These are phyloP conservation scores for Cornus kousa DNA, from an alignment of 148 eudicot genomes.

Conservation along the genomic window DNA sequence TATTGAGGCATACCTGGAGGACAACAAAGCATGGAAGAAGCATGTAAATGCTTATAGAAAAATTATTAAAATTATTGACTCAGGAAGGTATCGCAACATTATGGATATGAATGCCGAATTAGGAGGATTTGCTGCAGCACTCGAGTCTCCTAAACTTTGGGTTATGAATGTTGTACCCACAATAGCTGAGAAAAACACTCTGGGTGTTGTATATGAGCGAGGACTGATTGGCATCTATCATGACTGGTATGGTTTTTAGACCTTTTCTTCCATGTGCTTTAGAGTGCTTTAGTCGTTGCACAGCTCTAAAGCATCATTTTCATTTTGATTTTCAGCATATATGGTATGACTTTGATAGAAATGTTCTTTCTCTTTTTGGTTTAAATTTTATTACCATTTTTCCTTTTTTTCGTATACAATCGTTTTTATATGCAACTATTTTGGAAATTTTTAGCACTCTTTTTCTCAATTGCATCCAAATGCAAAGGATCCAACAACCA, in stretches of 20 bases:
- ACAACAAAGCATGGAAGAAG: slow-evolving; percentile 75
- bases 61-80: slow-evolving; percentile 63
- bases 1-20: slow-evolving; percentile 56
- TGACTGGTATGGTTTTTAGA: slow-evolving; percentile 61
- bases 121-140: slow-evolving; percentile 97
- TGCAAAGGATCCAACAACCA: too few relatives aligned
- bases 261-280: background rate
- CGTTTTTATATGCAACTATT: background rate
- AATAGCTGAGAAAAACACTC: slow-evolving; percentile 73
- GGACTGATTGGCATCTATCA: slow-evolving; percentile 95
- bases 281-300: background rate
- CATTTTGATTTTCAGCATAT: background rate
- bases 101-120: slow-evolving; percentile 98
- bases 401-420: background rate
- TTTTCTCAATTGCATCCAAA: too few relatives aligned
- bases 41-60: slow-evolving; percentile 79
- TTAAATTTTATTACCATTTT: too few relatives aligned
- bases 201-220: slow-evolving; percentile 80
- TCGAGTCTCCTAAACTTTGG: slow-evolving; percentile 80
- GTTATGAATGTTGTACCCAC: slow-evolving; percentile 98
- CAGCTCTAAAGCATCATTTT: background rate
- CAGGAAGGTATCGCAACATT: slow-evolving; percentile 93
- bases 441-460: background rate
- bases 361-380: background rate
- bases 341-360: background rate